A percentile compares a stretch with the other conserved stretches of the same genome.
Evolutionary conservation across 1,139 yeast genomes (phyloP).

Genomic region (Yamadazyma epiphylla): DNA sequence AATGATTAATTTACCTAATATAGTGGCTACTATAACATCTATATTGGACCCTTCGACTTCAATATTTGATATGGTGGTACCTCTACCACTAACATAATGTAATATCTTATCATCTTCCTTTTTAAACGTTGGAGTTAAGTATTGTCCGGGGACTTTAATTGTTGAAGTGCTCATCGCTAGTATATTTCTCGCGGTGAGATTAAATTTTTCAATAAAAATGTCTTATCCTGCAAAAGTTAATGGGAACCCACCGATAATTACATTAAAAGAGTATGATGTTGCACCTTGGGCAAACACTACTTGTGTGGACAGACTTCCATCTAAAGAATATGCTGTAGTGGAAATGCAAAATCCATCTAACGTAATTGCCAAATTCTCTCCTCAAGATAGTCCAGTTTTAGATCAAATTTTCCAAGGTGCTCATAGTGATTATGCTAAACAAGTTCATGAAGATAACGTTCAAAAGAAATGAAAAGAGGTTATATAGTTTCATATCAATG

Average conservation of each 20-base stretch:
- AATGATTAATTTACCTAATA: constrained; percentile 55
- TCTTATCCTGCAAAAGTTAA: constrained; percentile 40
- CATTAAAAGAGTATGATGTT: constrained; percentile 44
- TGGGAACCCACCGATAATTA: constrained; percentile 46
- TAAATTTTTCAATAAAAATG: constrained; percentile 11
- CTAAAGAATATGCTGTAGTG: constrained; percentile 39
- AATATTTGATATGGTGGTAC: constrained; percentile 33
- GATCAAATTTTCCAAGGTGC: constrained; percentile 48
- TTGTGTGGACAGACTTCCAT: constrained; percentile 39
- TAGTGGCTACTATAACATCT: constrained; percentile 59
- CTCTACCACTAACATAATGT: constrained; percentile 33
- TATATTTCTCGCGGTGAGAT: not conserved
- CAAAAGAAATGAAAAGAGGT: constrained; percentile 8
- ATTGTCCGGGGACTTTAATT: constrained; percentile 83
- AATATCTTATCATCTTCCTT: constrained; percentile 18
- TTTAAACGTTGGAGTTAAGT: constrained; percentile 35
- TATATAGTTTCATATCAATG: too few species aligned
- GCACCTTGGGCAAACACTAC: constrained; percentile 53
- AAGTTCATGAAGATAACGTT: constrained; percentile 9
- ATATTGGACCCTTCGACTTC: constrained; percentile 12
- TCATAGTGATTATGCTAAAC: constrained; percentile 26
- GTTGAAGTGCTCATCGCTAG: constrained; percentile 6
- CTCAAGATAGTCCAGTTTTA: constrained; percentile 31
- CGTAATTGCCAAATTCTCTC: constrained; percentile 39
- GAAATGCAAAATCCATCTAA: constrained; percentile 43